These are phyloP conservation scores for Nematocida sp. DNA, from an alignment of 371 early-diverging fungal species.

Conservation along the genomic window DNA sequence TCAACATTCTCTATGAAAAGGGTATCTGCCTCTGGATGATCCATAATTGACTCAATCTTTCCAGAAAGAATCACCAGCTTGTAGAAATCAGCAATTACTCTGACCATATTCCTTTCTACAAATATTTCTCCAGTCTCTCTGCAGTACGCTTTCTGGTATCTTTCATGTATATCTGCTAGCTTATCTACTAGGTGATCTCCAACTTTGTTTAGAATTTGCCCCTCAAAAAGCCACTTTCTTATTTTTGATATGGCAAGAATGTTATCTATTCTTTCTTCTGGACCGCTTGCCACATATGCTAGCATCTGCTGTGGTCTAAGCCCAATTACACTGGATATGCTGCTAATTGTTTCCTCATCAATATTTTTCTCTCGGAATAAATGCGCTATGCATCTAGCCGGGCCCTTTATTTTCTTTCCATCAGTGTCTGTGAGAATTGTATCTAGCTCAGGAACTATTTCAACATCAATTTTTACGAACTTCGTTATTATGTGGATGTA, in stretches of 20 bases:
- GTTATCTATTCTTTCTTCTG: conserved; percentile 27
- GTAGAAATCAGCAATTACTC: conserved; percentile 60
- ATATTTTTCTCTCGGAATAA: conserved; percentile 7
- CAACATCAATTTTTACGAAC: conserved; percentile 10
- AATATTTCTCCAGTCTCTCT: conserved; percentile 6
- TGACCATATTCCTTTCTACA: conserved; percentile 26
- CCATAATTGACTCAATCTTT: conserved; percentile 61
- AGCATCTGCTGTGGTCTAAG: conserved; percentile 55
- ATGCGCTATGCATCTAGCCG: conserved; percentile 23
- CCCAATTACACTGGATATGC: conserved; percentile 34
- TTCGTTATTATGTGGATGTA: conserved; percentile 23
- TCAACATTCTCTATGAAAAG: conserved; percentile 69
- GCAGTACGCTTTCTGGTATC: conserved; percentile 40
- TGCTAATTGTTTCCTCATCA: background rate
- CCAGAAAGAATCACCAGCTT: conserved; percentile 69
- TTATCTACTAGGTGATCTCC: conserved; percentile 36
- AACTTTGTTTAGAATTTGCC: conserved; percentile 50
- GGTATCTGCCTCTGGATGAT: conserved; percentile 68
- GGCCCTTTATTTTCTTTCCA: conserved; percentile 39
- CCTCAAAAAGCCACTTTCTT: conserved; percentile 54
- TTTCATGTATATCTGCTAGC: conserved; percentile 21
- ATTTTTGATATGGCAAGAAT: conserved; percentile 45
- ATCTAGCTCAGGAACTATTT: conserved; percentile 20
- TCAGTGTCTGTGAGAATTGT: conserved; percentile 27
- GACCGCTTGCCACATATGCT: conserved; percentile 22